Conservation (phyloP, 495 filamentous ascomycete species). For the Penicillium macrosclerotiorum region DNA sequence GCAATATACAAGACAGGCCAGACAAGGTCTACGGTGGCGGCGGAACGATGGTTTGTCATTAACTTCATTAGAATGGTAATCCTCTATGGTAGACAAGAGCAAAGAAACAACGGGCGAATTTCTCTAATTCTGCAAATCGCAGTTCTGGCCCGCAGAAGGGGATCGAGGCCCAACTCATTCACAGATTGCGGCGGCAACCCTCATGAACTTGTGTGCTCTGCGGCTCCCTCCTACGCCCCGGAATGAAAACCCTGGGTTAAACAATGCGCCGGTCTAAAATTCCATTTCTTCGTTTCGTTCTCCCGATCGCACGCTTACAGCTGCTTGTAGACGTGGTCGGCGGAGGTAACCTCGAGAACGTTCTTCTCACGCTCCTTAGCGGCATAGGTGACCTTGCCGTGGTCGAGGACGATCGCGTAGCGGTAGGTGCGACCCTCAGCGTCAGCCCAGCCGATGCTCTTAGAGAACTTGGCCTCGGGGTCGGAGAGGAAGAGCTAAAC, state of each 20-base stretch:
- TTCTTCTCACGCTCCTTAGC: slow-evolving; percentile 72
- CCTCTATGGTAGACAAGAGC: slow-evolving; percentile 18
- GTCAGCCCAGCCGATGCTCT: slow-evolving; percentile 77
- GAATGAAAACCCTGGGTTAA: slow-evolving; percentile 9
- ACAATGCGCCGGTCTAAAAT: slow-evolving; percentile 15
- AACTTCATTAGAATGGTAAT: slow-evolving; percentile 30
- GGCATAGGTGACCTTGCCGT: slow-evolving; percentile 87
- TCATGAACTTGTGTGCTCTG: background rate
- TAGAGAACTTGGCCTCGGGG: slow-evolving; percentile 71
- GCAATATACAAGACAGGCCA: too few species aligned
- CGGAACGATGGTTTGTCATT: too few species aligned
- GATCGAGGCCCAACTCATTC: background rate
- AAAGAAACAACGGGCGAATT: slow-evolving; percentile 17
- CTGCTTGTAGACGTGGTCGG: slow-evolving; percentile 28
- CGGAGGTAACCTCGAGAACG: slow-evolving; percentile 53
- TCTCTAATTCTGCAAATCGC: slow-evolving; percentile 5
- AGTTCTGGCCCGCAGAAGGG: background rate
- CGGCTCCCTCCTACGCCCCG: too few species aligned
- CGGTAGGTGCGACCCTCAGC: slow-evolving; percentile 71
- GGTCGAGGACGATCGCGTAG: slow-evolving; percentile 84
- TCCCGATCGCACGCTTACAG: slow-evolving; percentile 15
- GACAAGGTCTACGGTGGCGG: too few species aligned
- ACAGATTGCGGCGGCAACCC: background rate
- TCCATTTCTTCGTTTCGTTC: slow-evolving; percentile 3
- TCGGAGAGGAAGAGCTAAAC: slow-evolving; percentile 83